Conservation (phyloP, 106 monocot species). For the Acanthochlamys bracteata region DNA sequence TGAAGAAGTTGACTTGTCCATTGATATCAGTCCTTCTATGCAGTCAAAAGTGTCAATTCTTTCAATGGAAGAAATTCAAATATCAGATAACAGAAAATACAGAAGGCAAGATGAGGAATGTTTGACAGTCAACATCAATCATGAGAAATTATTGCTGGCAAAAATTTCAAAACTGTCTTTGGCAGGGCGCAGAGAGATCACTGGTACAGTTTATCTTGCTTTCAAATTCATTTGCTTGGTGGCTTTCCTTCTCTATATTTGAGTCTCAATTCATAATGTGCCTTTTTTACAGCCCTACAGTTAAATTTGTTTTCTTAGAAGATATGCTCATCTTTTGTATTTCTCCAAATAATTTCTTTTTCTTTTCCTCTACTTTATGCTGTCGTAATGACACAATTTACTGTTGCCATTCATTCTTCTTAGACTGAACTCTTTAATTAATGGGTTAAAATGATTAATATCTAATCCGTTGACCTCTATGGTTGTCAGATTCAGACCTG, state of each 20-base stretch:
- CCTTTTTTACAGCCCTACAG: background rate
- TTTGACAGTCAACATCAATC: conserved; percentile 5
- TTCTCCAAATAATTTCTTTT: too few species aligned
- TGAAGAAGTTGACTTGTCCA: conserved; percentile 52
- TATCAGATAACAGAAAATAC: conserved; percentile 9
- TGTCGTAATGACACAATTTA: too few species aligned
- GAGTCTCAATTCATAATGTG: background rate
- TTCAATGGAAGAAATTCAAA: conserved; percentile 30
- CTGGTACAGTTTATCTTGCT: conserved; percentile 32
- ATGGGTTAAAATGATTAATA: too few species aligned
- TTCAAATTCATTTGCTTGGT: background rate
- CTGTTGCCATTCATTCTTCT: too few species aligned
- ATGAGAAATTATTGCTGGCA: conserved; percentile 14
- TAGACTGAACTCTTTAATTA: too few species aligned
- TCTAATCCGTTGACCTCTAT: too few species aligned
- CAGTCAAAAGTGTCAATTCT: conserved; percentile 24
- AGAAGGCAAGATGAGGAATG: conserved; percentile 3
- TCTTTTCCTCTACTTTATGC: too few species aligned
- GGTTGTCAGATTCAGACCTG: conserved; percentile 45
- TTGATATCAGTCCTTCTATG: conserved; percentile 43
- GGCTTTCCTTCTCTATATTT: conserved; percentile 7
- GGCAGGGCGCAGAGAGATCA: conserved; percentile 47
- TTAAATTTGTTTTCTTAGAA: too few species aligned
- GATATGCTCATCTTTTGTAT: too few species aligned
- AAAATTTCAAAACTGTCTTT: conserved; percentile 49